These are phyloP conservation scores for Xylariaceae sp. DNA, from an alignment of 2,329 filamentous ascomycete genomes.

Conservation along the genomic window DNA sequence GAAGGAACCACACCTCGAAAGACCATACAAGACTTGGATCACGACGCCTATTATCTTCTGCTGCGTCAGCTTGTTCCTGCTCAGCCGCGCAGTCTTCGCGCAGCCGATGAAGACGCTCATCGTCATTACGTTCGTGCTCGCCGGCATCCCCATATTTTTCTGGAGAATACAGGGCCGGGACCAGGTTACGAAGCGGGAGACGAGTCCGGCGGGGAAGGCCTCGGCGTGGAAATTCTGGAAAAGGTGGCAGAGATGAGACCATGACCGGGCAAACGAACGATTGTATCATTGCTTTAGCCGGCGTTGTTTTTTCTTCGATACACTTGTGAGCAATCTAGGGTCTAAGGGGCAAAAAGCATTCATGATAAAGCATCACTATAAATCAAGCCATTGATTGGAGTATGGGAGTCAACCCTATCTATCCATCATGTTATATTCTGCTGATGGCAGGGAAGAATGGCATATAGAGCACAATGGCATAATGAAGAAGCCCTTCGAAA, in stretches of 20 bases:
- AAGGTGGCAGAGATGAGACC: slow-evolving; percentile 37
- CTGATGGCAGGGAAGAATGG: neutral
- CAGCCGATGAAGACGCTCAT: slow-evolving; percentile 88
- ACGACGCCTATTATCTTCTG: slow-evolving; percentile 97
- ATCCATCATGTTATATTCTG: neutral
- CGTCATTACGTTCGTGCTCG: slow-evolving; percentile 81
- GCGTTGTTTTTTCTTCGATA: slow-evolving; percentile 11
- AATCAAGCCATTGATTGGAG: neutral
- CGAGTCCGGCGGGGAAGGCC: slow-evolving; percentile 36
- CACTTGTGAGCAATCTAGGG: slow-evolving; percentile 7
- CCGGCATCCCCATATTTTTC: slow-evolving; percentile 85
- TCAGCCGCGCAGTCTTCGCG: slow-evolving; percentile 86
- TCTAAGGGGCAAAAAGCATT: neutral
- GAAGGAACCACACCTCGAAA: slow-evolving; percentile 80
- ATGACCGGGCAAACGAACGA: slow-evolving; percentile 8
- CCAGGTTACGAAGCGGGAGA: slow-evolving; percentile 48
- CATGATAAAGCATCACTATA: neutral
- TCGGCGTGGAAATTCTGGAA: slow-evolving; percentile 66
- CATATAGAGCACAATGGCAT: neutral
- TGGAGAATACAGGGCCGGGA: slow-evolving; percentile 76
- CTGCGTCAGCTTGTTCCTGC: slow-evolving; percentile 91
- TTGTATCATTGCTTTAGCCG: slow-evolving; percentile 10
- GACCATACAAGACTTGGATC: slow-evolving; percentile 96
- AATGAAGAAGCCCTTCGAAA: too few species aligned
- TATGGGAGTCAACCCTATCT: neutral